These are phyloP conservation scores for Oryza punctata DNA, from an alignment of 176 grass and related monocot species.

Conservation along the genomic window DNA sequence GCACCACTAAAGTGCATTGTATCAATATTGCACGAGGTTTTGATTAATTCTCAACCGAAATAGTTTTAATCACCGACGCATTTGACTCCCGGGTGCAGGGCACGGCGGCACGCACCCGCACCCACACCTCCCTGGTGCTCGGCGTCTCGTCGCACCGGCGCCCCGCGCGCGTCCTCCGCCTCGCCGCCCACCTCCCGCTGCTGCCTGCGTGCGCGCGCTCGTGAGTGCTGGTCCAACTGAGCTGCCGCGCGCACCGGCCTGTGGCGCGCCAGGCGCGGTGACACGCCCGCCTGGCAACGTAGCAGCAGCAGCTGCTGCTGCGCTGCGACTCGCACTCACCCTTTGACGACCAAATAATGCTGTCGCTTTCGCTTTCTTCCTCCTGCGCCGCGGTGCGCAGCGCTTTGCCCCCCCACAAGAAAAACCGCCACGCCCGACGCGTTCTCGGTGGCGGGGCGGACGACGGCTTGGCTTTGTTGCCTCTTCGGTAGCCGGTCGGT, in stretches of 20 bases:
- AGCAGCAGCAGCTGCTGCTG: background rate
- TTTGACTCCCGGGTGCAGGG: background rate
- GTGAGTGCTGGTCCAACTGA: slow-evolving; percentile 17
- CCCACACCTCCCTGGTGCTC: background rate
- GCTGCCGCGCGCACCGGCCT: background rate
- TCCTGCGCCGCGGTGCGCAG: too few relatives aligned
- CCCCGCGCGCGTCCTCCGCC: too few relatives aligned
- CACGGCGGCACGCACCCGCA: background rate
- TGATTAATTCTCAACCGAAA: background rate
- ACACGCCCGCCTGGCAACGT: background rate
- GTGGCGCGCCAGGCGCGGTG: background rate
- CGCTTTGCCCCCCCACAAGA: background rate
- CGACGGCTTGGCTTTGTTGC: background rate
- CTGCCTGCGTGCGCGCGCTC: background rate
- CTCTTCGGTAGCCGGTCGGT: too few relatives aligned
- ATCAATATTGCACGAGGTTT: too few relatives aligned
- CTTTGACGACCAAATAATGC: slow-evolving; percentile 40
- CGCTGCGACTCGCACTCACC: background rate
- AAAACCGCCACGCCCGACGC: background rate
- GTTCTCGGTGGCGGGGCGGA: background rate
- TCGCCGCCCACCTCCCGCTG: too few relatives aligned
- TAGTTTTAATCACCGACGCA: background rate
- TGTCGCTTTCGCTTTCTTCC: background rate
- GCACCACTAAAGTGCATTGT: background rate
- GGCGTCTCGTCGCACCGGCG: too few relatives aligned